Percentiles rank a stretch among this genome's conserved stretches.
Conservation (phyloP, 2,329 filamentous ascomycete genomes). For the Hypoxylon sp. region DNA sequence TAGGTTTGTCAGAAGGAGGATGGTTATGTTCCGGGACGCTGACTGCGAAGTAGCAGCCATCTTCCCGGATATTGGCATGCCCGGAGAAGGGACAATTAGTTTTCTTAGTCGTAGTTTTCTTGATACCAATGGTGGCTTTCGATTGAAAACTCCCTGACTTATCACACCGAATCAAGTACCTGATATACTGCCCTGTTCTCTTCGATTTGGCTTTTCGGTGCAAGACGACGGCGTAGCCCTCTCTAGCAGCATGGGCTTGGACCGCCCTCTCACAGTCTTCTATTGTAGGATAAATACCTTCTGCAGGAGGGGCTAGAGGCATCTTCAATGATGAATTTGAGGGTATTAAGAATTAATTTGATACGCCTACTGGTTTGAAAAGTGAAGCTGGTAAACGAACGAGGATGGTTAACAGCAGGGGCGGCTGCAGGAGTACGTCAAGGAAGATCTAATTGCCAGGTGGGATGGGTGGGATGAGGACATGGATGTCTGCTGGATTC, state of each 20-base stretch:
- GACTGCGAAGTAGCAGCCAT: slow-evolving; percentile 48
- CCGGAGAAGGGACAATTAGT: slow-evolving; percentile 49
- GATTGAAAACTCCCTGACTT: slow-evolving; percentile 48
- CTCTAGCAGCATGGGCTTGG: slow-evolving; percentile 45
- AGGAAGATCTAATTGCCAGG: slow-evolving; percentile 43
- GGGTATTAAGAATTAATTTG: slow-evolving; percentile 6
- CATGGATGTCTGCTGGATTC: background rate
- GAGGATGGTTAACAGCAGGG: slow-evolving; percentile 8
- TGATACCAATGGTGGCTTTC: slow-evolving; percentile 43
- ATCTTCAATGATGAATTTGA: slow-evolving; percentile 32
- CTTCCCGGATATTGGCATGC: slow-evolving; percentile 44
- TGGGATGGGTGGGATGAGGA: too few species aligned
- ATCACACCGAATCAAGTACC: slow-evolving; percentile 48
- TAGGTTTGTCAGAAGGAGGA: slow-evolving; percentile 43
- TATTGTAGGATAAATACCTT: slow-evolving; percentile 45
- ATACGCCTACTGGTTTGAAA: background rate
- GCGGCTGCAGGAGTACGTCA: slow-evolving; percentile 33
- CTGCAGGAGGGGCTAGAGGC: slow-evolving; percentile 47
- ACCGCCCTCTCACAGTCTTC: slow-evolving; percentile 45
- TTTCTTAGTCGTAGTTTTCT: slow-evolving; percentile 47
- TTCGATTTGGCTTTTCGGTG: slow-evolving; percentile 47
- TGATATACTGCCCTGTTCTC: slow-evolving; percentile 47
- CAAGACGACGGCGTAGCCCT: slow-evolving; percentile 48
- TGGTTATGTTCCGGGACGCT: slow-evolving; percentile 47
- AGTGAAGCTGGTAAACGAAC: background rate